Evolutionary conservation across 495 filamentous ascomycete genomes (phyloP).

Genomic region (Letharia columbiana): DNA sequence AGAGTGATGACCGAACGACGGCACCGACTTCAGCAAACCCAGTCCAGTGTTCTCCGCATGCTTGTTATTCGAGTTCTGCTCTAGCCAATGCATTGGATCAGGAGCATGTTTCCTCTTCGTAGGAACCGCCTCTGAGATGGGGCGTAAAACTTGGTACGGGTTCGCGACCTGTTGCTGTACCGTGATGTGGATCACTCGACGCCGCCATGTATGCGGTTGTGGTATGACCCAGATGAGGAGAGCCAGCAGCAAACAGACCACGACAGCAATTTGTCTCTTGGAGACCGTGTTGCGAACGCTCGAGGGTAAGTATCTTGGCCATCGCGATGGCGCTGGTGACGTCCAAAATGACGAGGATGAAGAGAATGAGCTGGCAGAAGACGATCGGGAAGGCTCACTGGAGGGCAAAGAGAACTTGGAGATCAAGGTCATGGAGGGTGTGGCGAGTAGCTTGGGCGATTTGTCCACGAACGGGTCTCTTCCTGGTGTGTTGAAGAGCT

Average conservation of each 20-base stretch:
- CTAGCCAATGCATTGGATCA: conserved; percentile 32
- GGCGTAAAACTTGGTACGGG: conserved; percentile 27
- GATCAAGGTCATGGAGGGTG: conserved; percentile 15
- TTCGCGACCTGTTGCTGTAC: conserved; percentile 18
- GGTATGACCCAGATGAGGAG: conserved; percentile 29
- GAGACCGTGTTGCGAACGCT: conserved; percentile 26
- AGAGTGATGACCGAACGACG: conserved; percentile 19
- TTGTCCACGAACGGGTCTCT: conserved; percentile 22
- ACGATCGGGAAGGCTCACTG: conserved; percentile 14
- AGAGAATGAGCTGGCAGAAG: conserved; percentile 21
- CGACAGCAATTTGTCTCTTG: conserved; percentile 25
- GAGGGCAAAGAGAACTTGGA: conserved; percentile 23
- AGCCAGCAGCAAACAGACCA: conserved; percentile 25
- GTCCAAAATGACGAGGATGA: conserved; percentile 23
- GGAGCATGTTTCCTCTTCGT: conserved; percentile 22
- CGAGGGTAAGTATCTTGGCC: conserved; percentile 25
- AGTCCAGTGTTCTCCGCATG: conserved; percentile 23
- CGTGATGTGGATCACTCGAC: conserved; percentile 19
- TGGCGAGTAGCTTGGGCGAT: conserved; percentile 25
- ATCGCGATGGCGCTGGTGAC: conserved; percentile 20
- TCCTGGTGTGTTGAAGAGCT: conserved; percentile 20
- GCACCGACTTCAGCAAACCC: conserved; percentile 19
- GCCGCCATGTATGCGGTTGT: conserved; percentile 23
- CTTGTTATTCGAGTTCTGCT: conserved; percentile 33
- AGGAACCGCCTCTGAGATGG: conserved; percentile 7